Evolutionary conservation across 2,329 filamentous ascomycete species (phyloP).

Genomic region (Emericellopsis cladophorae): DNA sequence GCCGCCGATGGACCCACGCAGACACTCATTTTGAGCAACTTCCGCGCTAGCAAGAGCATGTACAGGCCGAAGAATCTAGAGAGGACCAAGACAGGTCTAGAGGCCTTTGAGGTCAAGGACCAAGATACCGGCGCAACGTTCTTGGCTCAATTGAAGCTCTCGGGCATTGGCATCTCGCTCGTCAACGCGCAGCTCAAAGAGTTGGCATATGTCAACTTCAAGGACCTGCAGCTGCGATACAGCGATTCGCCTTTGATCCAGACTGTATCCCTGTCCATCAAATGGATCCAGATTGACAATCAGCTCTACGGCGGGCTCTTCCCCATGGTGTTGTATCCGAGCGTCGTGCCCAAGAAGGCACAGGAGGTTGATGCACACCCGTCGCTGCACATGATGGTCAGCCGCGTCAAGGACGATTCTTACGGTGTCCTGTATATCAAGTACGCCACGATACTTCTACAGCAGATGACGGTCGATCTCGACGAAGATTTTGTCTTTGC

Average conservation of each 20-base stretch:
- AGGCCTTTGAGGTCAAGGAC: slow-evolving; percentile 82
- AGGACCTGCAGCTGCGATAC: slow-evolving; percentile 83
- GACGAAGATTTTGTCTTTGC: slow-evolving; percentile 98
- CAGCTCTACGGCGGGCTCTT: slow-evolving; percentile 97
- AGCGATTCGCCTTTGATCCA: slow-evolving; percentile 91
- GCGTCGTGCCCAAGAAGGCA: slow-evolving; percentile 91
- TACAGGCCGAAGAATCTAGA: slow-evolving; percentile 52
- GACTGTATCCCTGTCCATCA: slow-evolving; percentile 78
- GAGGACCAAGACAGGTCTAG: slow-evolving; percentile 33
- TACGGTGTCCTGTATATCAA: slow-evolving; percentile 98
- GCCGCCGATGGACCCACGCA: slow-evolving; percentile 92
- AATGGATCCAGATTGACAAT: slow-evolving; percentile 99
- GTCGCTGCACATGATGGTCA: slow-evolving; percentile 83
- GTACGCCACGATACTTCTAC: slow-evolving; percentile 83
- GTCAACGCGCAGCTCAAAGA: slow-evolving; percentile 89
- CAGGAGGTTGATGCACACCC: slow-evolving; percentile 95
- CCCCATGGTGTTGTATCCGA: slow-evolving; percentile 92
- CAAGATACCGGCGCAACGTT: slow-evolving; percentile 81
- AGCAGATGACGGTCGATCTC: slow-evolving; percentile 96
- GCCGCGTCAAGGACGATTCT: slow-evolving; percentile 92
- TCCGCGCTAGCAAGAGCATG: slow-evolving; percentile 81
- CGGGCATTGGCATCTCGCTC: slow-evolving; percentile 83
- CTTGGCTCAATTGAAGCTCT: slow-evolving; percentile 75
- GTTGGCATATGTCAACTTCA: slow-evolving; percentile 83
- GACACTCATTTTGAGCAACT: slow-evolving; percentile 87